Evolutionary conservation across 2,329 filamentous ascomycete genomes (phyloP).

Genomic region (Pseudogymnoascus sp.): DNA sequence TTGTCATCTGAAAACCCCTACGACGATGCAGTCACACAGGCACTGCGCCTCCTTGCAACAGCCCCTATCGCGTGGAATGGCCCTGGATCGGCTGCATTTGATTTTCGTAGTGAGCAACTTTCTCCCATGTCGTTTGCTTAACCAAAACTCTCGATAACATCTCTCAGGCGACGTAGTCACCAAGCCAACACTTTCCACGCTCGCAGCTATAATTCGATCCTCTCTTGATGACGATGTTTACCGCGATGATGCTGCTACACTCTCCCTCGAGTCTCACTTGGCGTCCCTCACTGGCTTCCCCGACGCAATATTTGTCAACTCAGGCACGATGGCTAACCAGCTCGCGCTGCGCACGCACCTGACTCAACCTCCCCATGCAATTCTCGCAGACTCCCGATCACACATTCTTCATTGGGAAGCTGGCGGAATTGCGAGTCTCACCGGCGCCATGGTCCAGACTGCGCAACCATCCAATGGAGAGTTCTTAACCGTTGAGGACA

Average conservation of each 20-base stretch:
- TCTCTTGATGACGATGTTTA: constrained; percentile 80
- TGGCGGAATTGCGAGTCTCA: constrained; percentile 59
- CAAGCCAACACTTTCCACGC: constrained; percentile 72
- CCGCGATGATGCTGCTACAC: constrained; percentile 70
- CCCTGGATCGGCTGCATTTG: constrained; percentile 27
- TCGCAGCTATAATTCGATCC: constrained; percentile 65
- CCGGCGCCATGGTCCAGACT: constrained; percentile 60
- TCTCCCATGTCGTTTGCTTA: background rate
- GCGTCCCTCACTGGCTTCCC: constrained; percentile 68
- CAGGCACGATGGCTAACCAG: constrained; percentile 93
- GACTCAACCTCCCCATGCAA: constrained; percentile 67
- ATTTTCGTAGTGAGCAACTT: constrained; percentile 25
- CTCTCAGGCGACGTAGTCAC: constrained; percentile 59
- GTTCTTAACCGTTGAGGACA: constrained; percentile 45
- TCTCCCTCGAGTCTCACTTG: constrained; percentile 64
- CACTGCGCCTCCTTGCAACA: background rate
- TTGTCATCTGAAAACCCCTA: background rate
- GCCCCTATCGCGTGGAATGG: constrained; percentile 22
- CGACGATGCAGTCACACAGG: background rate
- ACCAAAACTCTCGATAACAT: background rate
- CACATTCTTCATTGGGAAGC: constrained; percentile 67
- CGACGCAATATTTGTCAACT: constrained; percentile 70
- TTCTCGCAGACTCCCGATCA: constrained; percentile 69
- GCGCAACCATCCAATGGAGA: constrained; percentile 62
- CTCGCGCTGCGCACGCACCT: constrained; percentile 72